These are phyloP conservation scores for Chalciporus chontae DNA, from an alignment of 768 basidiomycete species.

Conservation along the genomic window DNA sequence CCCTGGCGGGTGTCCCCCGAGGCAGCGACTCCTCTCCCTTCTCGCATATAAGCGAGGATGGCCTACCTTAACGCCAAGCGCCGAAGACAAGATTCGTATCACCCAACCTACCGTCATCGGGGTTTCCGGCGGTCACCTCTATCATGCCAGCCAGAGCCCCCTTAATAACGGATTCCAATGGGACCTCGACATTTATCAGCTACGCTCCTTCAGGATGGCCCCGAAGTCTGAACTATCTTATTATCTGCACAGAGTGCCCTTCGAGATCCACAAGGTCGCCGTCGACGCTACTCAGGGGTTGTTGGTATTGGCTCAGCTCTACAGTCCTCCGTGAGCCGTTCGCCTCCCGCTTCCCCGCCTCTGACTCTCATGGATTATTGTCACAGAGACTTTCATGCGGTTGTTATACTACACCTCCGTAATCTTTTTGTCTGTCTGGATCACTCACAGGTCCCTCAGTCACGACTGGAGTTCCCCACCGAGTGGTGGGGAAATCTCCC, in stretches of 20 bases:
- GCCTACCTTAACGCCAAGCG: constrained; percentile 29
- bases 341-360: neutral
- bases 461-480: constrained; percentile 28
- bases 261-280: constrained; percentile 32
- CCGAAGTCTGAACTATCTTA: constrained; percentile 25
- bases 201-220: constrained; percentile 30
- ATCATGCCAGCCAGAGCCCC: constrained; percentile 32
- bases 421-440: constrained; percentile 54
- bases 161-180: constrained; percentile 31
- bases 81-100: constrained; percentile 31
- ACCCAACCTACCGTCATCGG: constrained; percentile 32
- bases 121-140: constrained; percentile 30
- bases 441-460: constrained; percentile 41
- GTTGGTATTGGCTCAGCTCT: constrained; percentile 30
- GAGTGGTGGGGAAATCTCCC: constrained; percentile 34
- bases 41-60: constrained; percentile 32
- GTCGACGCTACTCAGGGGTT: constrained; percentile 30
- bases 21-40: constrained; percentile 26
- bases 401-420: constrained; percentile 44
- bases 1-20: constrained; percentile 15
- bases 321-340: constrained; percentile 23
- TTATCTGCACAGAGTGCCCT: constrained; percentile 31
- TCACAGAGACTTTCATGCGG: constrained; percentile 25
- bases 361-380: neutral
- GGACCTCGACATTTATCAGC: constrained; percentile 31